Conservation (phyloP, 495 filamentous ascomycete genomes). For the Hypoxylon crocopeplum region DNA sequence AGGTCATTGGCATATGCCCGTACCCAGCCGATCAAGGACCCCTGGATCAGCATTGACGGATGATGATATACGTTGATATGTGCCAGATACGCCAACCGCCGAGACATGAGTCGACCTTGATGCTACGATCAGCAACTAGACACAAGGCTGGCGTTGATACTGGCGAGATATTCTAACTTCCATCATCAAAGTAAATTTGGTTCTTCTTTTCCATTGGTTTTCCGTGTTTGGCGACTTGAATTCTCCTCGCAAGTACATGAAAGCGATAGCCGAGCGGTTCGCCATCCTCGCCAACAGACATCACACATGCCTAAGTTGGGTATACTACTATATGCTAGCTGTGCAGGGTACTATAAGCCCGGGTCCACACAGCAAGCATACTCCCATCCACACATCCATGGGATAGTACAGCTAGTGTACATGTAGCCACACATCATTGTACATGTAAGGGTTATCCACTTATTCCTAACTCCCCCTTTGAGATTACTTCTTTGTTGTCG, state of each 20-base stretch:
- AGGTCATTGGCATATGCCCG: slow-evolving; percentile 5
- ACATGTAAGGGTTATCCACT: slow-evolving; percentile 34
- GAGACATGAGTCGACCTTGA: too few relatives aligned
- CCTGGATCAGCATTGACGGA: slow-evolving; percentile 3
- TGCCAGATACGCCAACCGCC: slow-evolving; percentile 1
- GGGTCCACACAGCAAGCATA: slow-evolving; percentile 27
- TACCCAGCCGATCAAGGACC: slow-evolving; percentile 3
- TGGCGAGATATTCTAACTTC: background rate
- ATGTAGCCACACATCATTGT: slow-evolving; percentile 40
- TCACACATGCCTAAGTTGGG: slow-evolving; percentile 14
- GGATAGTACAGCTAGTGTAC: slow-evolving; percentile 7
- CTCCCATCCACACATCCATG: slow-evolving; percentile 18
- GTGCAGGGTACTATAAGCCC: slow-evolving; percentile 27
- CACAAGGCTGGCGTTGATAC: slow-evolving; percentile 33
- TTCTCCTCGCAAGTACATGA: background rate
- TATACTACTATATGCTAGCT: slow-evolving; percentile 21
- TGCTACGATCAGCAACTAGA: too few relatives aligned
- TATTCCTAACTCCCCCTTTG: slow-evolving; percentile 20
- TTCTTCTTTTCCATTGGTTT: slow-evolving; percentile 29
- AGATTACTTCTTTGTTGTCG: background rate
- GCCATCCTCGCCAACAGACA: background rate
- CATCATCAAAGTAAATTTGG: slow-evolving; percentile 8
- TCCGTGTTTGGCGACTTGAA: slow-evolving; percentile 6
- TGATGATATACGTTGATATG: slow-evolving; percentile 6
- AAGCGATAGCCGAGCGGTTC: slow-evolving; percentile 26